Conservation (phyloP, 208 protist species). For the Acanthamoeba culbertsoni region DNA sequence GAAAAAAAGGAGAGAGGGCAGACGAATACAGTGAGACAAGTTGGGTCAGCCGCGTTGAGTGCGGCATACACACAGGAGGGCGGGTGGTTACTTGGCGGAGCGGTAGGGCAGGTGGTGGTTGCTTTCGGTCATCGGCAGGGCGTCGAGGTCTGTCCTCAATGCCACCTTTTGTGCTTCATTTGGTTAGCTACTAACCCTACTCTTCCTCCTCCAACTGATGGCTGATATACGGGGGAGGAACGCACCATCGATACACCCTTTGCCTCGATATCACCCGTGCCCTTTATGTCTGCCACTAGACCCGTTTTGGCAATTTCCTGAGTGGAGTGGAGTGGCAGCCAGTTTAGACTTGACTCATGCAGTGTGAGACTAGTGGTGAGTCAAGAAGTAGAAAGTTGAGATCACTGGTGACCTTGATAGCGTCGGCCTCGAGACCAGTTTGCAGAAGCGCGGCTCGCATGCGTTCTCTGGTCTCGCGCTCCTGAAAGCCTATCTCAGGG, state of each 20-base stretch:
- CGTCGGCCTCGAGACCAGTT: constrained; percentile 8
- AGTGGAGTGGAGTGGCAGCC: too few relatives aligned
- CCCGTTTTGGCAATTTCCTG: constrained; percentile 44
- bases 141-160: constrained; percentile 70
- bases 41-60: not conserved
- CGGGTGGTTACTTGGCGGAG: not conserved
- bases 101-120: constrained; percentile 61
- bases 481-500: constrained; percentile 66
- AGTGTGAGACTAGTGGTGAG: too few relatives aligned
- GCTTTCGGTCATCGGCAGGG: constrained; percentile 70
- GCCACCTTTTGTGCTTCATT: too few relatives aligned
- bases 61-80: not conserved
- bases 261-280: constrained; percentile 14
- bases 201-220: too few relatives aligned
- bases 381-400: not conserved
- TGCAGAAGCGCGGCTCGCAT: not conserved
- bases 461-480: not conserved
- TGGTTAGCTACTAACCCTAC: too few relatives aligned
- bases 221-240: too few relatives aligned
- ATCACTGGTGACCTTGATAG: constrained; percentile 16
- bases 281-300: constrained; percentile 50
- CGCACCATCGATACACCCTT: not conserved
- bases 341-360: too few relatives aligned
- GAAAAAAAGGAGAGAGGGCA: not conserved
- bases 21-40: not conserved